Percentiles rank a stretch among this genome's conserved stretches.
phyloP scores from a whole-genome alignment of 2,329 filamentous ascomycete genomes.

The Fusarium pseudograminearum region DNA sequence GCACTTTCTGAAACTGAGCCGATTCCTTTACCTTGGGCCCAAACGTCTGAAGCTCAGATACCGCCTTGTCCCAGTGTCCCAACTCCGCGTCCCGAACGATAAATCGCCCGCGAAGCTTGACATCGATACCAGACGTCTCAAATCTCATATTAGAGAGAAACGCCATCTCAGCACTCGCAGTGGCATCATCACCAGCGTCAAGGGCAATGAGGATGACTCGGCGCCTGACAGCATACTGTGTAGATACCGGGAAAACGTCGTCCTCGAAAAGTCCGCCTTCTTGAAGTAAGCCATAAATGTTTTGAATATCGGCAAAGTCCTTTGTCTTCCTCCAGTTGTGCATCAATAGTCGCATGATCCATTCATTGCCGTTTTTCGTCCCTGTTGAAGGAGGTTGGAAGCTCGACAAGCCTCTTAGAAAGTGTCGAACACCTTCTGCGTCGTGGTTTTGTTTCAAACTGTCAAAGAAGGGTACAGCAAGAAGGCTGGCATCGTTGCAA shows the following conservation, averaged over 20 bases:
- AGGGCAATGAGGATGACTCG: constrained; percentile 46
- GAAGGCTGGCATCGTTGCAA: constrained; percentile 41
- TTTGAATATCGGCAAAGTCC: constrained; percentile 40
- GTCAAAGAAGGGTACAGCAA: constrained; percentile 44
- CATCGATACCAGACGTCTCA: constrained; percentile 38
- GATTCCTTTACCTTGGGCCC: constrained; percentile 30
- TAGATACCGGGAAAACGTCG: constrained; percentile 26
- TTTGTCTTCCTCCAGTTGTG: constrained; percentile 46
- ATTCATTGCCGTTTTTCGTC: constrained; percentile 30
- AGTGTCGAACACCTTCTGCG: constrained; percentile 26
- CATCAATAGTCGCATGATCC: constrained; percentile 43
- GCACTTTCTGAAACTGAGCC: constrained; percentile 44
- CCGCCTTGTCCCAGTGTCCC: constrained; percentile 47
- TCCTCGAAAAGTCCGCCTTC: constrained; percentile 47
- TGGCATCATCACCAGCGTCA: constrained; percentile 47
- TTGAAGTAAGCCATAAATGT: constrained; percentile 48
- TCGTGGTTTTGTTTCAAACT: constrained; percentile 30
- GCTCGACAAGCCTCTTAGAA: constrained; percentile 32
- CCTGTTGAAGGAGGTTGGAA: constrained; percentile 7
- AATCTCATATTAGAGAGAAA: constrained; percentile 39
- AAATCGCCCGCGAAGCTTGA: constrained; percentile 47
- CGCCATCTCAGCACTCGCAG: constrained; percentile 45
- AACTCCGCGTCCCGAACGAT: constrained; percentile 47
- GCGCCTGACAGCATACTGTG: constrained; percentile 49
- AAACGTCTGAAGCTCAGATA: constrained; percentile 41